phyloP scores from a whole-genome alignment of 1,139 yeast genomes.

The Pichiaceae sp. region DNA sequence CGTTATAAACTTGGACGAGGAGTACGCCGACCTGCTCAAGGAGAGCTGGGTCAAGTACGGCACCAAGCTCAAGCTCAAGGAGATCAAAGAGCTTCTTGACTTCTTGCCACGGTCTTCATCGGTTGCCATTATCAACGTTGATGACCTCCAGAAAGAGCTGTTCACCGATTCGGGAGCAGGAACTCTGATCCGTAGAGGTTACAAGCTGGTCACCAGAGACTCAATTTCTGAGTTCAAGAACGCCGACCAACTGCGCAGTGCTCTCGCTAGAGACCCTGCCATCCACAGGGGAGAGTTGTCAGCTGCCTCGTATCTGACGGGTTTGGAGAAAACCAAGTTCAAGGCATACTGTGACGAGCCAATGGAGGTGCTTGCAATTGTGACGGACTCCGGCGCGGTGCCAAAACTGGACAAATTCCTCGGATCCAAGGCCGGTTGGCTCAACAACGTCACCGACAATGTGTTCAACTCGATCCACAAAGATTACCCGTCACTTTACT shows the following conservation, averaged over 20 bases:
- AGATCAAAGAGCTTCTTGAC: constrained; percentile 87
- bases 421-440: constrained; percentile 90
- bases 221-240: constrained; percentile 62
- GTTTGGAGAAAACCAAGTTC: constrained; percentile 53
- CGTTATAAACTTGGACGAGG: constrained; percentile 90
- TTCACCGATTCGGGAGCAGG: constrained; percentile 99
- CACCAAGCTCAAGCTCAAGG: constrained; percentile 91
- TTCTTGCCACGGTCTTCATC: constrained; percentile 95
- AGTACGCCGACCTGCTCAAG: constrained; percentile 81
- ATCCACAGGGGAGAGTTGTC: constrained; percentile 62
- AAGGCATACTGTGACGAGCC: constrained; percentile 94
- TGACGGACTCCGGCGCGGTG: constrained; percentile 35
- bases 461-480: constrained; percentile 76
- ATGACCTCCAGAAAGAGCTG: constrained; percentile 91
- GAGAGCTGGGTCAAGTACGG: constrained; percentile 99
- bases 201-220: constrained; percentile 56
- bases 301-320: constrained; percentile 76
- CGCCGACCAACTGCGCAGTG: constrained; percentile 67
- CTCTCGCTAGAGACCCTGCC: constrained; percentile 70
- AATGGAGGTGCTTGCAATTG: constrained; percentile 86
- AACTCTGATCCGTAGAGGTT: constrained; percentile 94
- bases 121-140: constrained; percentile 92
- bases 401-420: constrained; percentile 84
- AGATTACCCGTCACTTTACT: constrained; percentile 66
- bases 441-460: constrained; percentile 93